Evolutionary conservation across 208 protist genomes (phyloP), one percentile per base, ranked within the genome.

Genomic region (Kentomonas sorsogonicus): DNA sequence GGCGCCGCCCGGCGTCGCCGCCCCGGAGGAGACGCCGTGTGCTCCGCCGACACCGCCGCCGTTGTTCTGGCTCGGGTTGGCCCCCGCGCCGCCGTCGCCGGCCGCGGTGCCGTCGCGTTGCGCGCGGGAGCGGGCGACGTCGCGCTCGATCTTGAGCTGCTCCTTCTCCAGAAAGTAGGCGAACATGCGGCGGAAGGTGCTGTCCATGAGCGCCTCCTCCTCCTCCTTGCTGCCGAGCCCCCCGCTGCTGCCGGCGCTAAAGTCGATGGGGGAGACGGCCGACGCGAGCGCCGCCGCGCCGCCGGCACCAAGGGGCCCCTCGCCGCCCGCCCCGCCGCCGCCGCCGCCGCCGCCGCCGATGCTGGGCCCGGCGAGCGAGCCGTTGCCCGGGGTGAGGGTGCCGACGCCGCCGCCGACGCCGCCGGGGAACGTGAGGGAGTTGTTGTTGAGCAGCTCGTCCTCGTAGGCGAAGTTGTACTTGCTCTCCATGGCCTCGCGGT

Each of bases 401-500:
- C 27, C 46, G 23, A 36, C 20, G n/a, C n/a, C n/a, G n/a, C n/a
- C n/a, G n/a, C n/a, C n/a, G n/a, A n/a, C n/a, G 23, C 46, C 46
- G 13, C 25, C 27, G 18, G 27, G 23, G 53, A 47, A 36, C 40
- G 40, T 15, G 13, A 69, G 26, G n/a, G 53, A 48, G 18, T 36
- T 20, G 3, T 36, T 30, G 47, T 74, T 76, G 56, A 76, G 62
- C 38, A 69, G 63, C 33, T 89, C 81, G 56, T 89, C 81, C 44
- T 76, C 69, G 60, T 73, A 83, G 13, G 66, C 78, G 43, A 89
- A 82, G 59, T 70, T 89, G 56, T 84, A 91, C 39, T 79, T 82
- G 57, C 72, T 79, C 65, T 91, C 80, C 55, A 89, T 80, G 6
- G 68, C 75, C 41, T 85, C 68, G 13, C 75, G 83, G 50, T 91